These are phyloP conservation scores for Mrakia blollopis DNA, from an alignment of 768 basidiomycete genomes.

Conservation along the genomic window DNA sequence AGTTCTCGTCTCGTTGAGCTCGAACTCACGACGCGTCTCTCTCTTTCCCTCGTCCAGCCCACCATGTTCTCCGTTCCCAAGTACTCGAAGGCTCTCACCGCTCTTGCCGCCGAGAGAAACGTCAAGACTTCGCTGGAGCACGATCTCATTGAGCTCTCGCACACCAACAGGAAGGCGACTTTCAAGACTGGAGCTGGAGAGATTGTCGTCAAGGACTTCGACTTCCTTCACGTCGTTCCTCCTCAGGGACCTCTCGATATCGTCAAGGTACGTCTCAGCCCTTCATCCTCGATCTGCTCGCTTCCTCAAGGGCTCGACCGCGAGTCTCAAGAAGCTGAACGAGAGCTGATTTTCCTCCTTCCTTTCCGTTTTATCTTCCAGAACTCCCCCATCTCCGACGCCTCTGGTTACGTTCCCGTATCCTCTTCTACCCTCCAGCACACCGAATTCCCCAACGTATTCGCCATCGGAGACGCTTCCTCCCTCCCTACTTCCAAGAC, in stretches of 20 bases:
- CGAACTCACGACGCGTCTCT: not conserved
- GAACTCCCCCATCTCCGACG: slow-evolving; percentile 60
- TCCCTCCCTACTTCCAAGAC: slow-evolving; percentile 94
- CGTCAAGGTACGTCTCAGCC: slow-evolving; percentile 50
- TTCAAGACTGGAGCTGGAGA: slow-evolving; percentile 72
- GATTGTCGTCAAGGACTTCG: slow-evolving; percentile 67
- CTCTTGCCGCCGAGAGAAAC: slow-evolving; percentile 68
- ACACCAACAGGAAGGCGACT: slow-evolving; percentile 66
- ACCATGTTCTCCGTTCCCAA: slow-evolving; percentile 96
- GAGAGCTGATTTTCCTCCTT: not conserved
- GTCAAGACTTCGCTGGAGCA: slow-evolving; percentile 76
- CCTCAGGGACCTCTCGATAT: slow-evolving; percentile 84
- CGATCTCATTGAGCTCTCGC: slow-evolving; percentile 72
- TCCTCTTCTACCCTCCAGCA: slow-evolving; percentile 75
- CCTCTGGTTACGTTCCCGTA: slow-evolving; percentile 84
- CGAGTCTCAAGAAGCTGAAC: not conserved
- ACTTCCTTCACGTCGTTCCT: slow-evolving; percentile 73
- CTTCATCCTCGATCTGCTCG: not conserved
- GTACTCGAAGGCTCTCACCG: slow-evolving; percentile 81
- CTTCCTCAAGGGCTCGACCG: too few relatives aligned
- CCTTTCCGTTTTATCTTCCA: not conserved
- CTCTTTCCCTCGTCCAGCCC: slow-evolving; percentile 46
- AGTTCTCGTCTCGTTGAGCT: not conserved
- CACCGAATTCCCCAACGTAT: slow-evolving; percentile 77
- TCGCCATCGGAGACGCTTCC: slow-evolving; percentile 86